Percentiles rank a stretch among this genome's conserved stretches.
phyloP scores from a whole-genome alignment of 2,329 filamentous ascomycete genomes.

The Ophiosphaerella narmari region DNA sequence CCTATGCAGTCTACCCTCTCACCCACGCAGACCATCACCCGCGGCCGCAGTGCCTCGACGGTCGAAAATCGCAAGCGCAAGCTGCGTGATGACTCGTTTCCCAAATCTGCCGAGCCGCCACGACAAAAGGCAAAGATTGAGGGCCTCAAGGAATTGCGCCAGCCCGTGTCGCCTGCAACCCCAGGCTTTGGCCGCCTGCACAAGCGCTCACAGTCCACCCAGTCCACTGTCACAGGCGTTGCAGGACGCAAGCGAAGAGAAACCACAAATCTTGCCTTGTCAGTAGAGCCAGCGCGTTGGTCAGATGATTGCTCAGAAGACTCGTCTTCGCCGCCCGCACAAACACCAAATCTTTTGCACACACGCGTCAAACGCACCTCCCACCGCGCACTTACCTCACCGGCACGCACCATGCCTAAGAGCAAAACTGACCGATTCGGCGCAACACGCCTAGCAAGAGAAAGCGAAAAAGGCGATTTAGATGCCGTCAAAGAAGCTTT shows the following conservation, averaged over 20 bases:
- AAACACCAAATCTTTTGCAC: conserved; percentile 46
- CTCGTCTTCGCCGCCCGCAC: conserved; percentile 42
- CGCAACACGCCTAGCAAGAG: conserved; percentile 85
- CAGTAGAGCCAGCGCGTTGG: conserved; percentile 38
- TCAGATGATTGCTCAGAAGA: conserved; percentile 44
- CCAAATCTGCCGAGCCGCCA: conserved; percentile 44
- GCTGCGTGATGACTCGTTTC: conserved; percentile 42
- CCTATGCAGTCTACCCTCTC: conserved; percentile 32
- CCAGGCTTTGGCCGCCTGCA: conserved; percentile 41
- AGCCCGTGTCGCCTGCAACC: conserved; percentile 41
- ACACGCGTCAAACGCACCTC: conserved; percentile 63
- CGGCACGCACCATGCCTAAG: conserved; percentile 66
- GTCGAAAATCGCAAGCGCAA: conserved; percentile 49
- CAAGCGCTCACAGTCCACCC: conserved; percentile 47
- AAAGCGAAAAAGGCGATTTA: conserved; percentile 83
- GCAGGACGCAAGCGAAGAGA: conserved; percentile 42
- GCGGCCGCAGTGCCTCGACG: conserved; percentile 45
- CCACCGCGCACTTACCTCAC: conserved; percentile 61
- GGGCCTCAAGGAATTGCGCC: conserved; percentile 36
- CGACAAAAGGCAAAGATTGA: conserved; percentile 48
- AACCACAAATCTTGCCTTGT: conserved; percentile 34
- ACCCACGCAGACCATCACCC: conserved; percentile 29
- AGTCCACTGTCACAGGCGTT: conserved; percentile 36
- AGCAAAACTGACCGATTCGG: conserved; percentile 92
- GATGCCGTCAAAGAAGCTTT: conserved; percentile 76